Percentiles rank a stretch among this genome's conserved stretches.
Evolutionary conservation across 2,329 filamentous ascomycete genomes (phyloP).

Genomic region (Leptodontidium sp.): DNA sequence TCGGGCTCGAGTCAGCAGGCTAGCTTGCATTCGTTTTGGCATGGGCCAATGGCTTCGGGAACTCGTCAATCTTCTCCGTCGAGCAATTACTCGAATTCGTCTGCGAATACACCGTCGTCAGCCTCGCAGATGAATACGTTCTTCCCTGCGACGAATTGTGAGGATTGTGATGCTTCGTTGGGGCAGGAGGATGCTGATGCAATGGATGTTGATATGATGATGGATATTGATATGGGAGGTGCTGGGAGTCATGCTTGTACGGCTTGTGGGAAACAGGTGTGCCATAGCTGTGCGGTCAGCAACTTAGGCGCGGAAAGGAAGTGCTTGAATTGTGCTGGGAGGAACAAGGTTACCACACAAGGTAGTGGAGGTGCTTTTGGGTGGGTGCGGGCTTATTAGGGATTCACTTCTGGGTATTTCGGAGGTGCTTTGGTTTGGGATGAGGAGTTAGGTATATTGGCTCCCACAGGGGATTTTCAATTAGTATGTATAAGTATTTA

Average conservation of each 20-base stretch:
- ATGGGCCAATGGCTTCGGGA: slow-evolving; percentile 51
- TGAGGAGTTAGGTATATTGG: neutral
- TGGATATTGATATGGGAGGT: slow-evolving; percentile 50
- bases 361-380: slow-evolving; percentile 19
- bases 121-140: slow-evolving; percentile 30
- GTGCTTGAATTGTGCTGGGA: slow-evolving; percentile 59
- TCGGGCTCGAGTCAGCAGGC: slow-evolving; percentile 50
- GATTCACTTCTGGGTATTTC: neutral
- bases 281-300: slow-evolving; percentile 66
- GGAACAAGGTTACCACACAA: slow-evolving; percentile 28
- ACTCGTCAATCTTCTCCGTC: slow-evolving; percentile 46
- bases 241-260: slow-evolving; percentile 52
- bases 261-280: slow-evolving; percentile 63
- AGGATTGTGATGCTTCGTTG: slow-evolving; percentile 59
- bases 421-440: neutral
- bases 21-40: slow-evolving; percentile 68
- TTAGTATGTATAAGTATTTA: neutral
- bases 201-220: slow-evolving; percentile 53
- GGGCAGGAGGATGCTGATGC: slow-evolving; percentile 42
- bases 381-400: slow-evolving; percentile 16
- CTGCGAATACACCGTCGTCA: slow-evolving; percentile 32
- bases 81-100: slow-evolving; percentile 41
- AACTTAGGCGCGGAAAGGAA: slow-evolving; percentile 62
- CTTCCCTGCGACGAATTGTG: slow-evolving; percentile 54
- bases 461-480: neutral